A percentile compares a stretch with the other conserved stretches of the same genome.
These are phyloP conservation scores for Fraxinus nigra DNA, from an alignment of 305 asterid genomes.

Conservation along the genomic window DNA sequence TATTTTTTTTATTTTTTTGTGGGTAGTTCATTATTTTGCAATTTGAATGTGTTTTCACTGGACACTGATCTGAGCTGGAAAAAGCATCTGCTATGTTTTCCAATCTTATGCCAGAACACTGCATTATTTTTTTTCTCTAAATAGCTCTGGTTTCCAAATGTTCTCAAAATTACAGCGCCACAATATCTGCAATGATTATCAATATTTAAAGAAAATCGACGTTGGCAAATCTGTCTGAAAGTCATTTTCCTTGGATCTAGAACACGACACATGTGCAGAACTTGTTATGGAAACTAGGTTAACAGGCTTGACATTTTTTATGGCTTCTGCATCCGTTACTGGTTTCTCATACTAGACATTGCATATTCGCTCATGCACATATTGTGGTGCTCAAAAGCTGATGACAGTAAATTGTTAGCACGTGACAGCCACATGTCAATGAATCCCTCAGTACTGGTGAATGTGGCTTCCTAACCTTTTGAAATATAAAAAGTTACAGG, in stretches of 20 bases:
- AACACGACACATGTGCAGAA: not conserved
- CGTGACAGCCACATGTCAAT: conserved; percentile 5
- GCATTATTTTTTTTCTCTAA: not conserved
- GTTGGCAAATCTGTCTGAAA: not conserved
- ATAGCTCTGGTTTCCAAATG: not conserved
- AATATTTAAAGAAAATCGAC: not conserved
- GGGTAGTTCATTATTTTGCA: not conserved
- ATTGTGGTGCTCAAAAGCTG: not conserved
- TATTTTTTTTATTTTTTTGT: not conserved
- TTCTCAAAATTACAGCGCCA: not conserved
- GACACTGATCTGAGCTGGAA: not conserved
- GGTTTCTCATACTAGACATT: conserved; percentile 15
- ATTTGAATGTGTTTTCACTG: not conserved
- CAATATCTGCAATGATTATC: not conserved
- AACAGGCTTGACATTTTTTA: not conserved
- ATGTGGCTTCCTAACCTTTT: not conserved
- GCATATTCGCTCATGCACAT: not conserved
- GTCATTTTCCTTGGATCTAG: not conserved
- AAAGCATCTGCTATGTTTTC: not conserved
- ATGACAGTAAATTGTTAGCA: not conserved
- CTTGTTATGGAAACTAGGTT: not conserved
- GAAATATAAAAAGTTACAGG: not conserved
- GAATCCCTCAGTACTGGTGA: conserved; percentile 8
- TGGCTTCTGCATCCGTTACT: conserved; percentile 18
- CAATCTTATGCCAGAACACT: not conserved